Evolutionary conservation across 441 rosid species (phyloP).

Genomic region (Gossypium gossypioides): DNA sequence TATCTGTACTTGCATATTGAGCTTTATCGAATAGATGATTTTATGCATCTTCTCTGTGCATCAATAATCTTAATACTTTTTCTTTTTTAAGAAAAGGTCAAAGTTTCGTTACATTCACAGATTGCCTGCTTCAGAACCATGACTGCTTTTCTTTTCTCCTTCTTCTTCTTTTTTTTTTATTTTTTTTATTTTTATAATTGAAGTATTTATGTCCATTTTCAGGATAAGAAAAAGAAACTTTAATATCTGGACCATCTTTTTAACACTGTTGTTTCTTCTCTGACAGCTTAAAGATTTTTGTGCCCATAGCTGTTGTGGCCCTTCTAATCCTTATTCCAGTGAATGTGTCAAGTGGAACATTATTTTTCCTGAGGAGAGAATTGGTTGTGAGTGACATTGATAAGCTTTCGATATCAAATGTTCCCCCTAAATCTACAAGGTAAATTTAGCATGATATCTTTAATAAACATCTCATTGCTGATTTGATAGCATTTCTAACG

Average conservation of each 20-base stretch:
- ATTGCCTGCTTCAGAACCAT: background rate
- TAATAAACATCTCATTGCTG: background rate
- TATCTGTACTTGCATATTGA: background rate
- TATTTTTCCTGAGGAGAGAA: conserved; percentile 68
- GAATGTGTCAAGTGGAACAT: conserved; percentile 83
- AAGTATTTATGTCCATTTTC: background rate
- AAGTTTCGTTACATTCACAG: background rate
- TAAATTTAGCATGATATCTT: conserved; percentile 18
- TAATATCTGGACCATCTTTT: background rate
- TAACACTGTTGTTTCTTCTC: conserved; percentile 6
- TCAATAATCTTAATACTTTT: background rate
- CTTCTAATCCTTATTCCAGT: conserved; percentile 82
- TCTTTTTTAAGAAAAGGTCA: background rate
- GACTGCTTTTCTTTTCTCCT: background rate
- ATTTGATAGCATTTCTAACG: conserved; percentile 4
- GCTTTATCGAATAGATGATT: background rate
- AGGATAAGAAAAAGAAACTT: background rate
- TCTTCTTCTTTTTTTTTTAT: no score
- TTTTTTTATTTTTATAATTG: background rate
- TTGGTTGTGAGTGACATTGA: conserved; percentile 79
- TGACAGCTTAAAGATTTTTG: conserved; percentile 78
- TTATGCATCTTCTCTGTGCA: background rate
- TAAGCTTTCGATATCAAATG: conserved; percentile 92
- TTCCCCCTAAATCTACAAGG: conserved; percentile 67
- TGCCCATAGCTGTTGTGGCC: conserved; percentile 63